These are phyloP conservation scores for Kockovaella imperatae DNA, from an alignment of 768 basidiomycete species.

Conservation along the genomic window DNA sequence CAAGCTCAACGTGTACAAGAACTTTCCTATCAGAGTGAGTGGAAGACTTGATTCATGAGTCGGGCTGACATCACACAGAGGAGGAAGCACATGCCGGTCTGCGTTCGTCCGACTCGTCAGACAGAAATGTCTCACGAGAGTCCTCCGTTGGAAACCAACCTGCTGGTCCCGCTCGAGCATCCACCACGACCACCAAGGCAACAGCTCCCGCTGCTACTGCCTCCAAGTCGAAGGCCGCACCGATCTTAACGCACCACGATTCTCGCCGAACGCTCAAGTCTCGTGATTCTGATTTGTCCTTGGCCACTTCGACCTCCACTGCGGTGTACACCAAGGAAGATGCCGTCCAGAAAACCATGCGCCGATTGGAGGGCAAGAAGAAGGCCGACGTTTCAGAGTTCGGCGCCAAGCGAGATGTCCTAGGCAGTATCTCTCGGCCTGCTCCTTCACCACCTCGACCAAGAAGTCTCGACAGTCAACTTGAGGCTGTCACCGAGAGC, in stretches of 20 bases:
- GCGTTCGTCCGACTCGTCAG: too few species aligned
- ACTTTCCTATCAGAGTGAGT: conserved; percentile 13
- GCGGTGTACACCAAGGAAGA: conserved; percentile 24
- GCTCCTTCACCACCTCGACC: conserved; percentile 33
- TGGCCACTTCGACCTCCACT: too few species aligned
- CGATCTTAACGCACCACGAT: too few species aligned
- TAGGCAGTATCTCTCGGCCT: conserved; percentile 19
- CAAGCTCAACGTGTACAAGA: conserved; percentile 29
- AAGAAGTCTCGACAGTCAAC: conserved; percentile 11
- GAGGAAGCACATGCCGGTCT: too few species aligned
- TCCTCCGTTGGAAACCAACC: too few species aligned
- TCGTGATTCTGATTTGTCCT: too few species aligned
- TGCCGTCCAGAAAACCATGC: conserved; percentile 26
- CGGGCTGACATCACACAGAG: too few species aligned
- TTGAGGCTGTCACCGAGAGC: conserved; percentile 4
- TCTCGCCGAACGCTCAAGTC: too few species aligned
- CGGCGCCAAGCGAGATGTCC: conserved; percentile 18
- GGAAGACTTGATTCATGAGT: background rate
- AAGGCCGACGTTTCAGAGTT: background rate
- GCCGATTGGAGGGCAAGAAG: conserved; percentile 22
- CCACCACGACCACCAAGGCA: conserved; percentile 6
- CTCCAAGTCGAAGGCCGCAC: too few species aligned
- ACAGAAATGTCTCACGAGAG: too few species aligned
- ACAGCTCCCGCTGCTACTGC: too few species aligned
- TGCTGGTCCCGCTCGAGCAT: too few species aligned